Percentiles rank a stretch among this genome's conserved stretches.
Evolutionary conservation across 768 basidiomycete species (phyloP).

Genomic region (Lyophyllum decastes): DNA sequence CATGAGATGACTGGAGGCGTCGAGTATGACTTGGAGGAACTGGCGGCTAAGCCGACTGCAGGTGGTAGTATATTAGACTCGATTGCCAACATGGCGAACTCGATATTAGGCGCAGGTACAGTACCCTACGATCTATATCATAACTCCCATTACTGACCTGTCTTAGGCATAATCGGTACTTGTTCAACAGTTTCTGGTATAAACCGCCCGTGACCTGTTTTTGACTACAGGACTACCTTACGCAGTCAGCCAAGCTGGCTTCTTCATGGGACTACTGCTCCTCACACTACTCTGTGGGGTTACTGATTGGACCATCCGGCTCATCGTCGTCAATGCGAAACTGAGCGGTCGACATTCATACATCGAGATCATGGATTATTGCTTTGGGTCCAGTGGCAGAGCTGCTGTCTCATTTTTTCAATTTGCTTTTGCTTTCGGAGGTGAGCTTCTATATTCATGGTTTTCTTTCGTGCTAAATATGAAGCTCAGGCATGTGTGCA

Average conservation of each 20-base stretch:
- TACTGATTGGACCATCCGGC: slow-evolving; percentile 98
- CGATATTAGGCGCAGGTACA: slow-evolving; percentile 89
- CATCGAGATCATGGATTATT: slow-evolving; percentile 92
- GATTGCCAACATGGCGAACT: slow-evolving; percentile 94
- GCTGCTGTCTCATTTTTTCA: slow-evolving; percentile 97
- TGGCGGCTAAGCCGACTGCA: slow-evolving; percentile 63
- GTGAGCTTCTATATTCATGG: slow-evolving; percentile 36
- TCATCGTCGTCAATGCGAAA: slow-evolving; percentile 96
- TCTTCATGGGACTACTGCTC: slow-evolving; percentile 84
- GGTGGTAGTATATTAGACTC: slow-evolving; percentile 81
- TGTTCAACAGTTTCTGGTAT: not conserved
- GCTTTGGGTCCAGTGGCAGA: slow-evolving; percentile 89
- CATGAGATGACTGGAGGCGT: slow-evolving; percentile 32
- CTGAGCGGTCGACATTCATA: slow-evolving; percentile 90
- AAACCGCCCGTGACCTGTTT: slow-evolving; percentile 10
- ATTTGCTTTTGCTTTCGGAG: slow-evolving; percentile 96
- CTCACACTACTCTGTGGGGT: slow-evolving; percentile 77
- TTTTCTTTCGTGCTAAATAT: not conserved
- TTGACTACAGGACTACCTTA: slow-evolving; percentile 78
- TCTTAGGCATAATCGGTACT: slow-evolving; percentile 27
- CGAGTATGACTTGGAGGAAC: slow-evolving; percentile 66
- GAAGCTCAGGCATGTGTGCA: slow-evolving; percentile 86
- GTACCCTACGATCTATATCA: slow-evolving; percentile 14
- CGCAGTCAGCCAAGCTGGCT: slow-evolving; percentile 92
- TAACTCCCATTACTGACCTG: slow-evolving; percentile 3